Percentiles rank a stretch among this genome's conserved stretches.
These are phyloP conservation scores for Prunus armeniaca DNA, from an alignment of 306 rosid genomes.

Conservation along the genomic window DNA sequence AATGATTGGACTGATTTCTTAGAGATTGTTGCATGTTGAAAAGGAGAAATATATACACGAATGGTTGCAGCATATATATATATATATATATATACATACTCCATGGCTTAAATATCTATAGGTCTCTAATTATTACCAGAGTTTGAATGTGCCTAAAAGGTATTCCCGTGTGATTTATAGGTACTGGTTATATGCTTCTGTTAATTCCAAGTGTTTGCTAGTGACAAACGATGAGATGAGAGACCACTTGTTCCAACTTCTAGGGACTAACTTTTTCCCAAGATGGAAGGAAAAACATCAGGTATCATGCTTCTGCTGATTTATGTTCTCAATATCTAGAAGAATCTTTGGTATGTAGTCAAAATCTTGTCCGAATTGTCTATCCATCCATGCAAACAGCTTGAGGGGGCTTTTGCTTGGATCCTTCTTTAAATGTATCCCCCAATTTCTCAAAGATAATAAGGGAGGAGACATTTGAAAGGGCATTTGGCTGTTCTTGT, in stretches of 20 bases:
- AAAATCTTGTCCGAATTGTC: neutral
- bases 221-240: constrained; percentile 98
- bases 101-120: neutral
- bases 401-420: neutral
- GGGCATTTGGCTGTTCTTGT: neutral
- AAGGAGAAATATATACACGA: neutral
- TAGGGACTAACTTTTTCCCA: constrained; percentile 86
- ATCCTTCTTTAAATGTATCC: neutral
- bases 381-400: neutral
- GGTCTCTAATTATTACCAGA: neutral
- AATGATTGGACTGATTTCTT: neutral
- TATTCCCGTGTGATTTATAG: constrained; percentile 31
- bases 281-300: constrained; percentile 99
- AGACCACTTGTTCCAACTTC: constrained; percentile 88
- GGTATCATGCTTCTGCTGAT: constrained; percentile 40
- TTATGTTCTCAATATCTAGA: neutral
- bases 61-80: neutral
- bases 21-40: neutral
- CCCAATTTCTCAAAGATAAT: neutral
- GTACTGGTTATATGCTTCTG: constrained; percentile 98
- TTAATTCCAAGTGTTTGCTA: constrained; percentile 66
- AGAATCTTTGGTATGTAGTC: neutral
- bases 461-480: neutral
- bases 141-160: constrained; percentile 9
- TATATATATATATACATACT: neutral